A percentile compares a stretch with the other conserved stretches of the same genome.
Evolutionary conservation across 345 rosid species (phyloP).

Genomic region (Citrus mangshanensis): DNA sequence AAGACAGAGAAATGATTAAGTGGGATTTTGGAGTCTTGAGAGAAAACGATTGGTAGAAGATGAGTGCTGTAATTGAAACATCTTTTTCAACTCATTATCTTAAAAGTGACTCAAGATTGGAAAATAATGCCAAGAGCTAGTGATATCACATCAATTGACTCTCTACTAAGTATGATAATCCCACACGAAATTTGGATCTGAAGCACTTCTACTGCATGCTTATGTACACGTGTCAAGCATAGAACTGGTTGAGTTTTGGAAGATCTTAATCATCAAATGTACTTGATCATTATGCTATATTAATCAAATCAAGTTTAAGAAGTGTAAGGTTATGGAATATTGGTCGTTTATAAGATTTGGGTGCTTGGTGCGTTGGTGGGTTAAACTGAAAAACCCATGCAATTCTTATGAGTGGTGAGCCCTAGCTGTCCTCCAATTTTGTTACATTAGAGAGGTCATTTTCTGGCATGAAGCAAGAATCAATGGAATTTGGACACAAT

Average conservation of each 20-base stretch:
- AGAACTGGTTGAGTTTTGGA: not conserved
- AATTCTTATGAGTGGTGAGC: not conserved
- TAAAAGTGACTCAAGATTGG: not conserved
- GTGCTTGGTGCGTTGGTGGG: not conserved
- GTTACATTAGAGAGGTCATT: not conserved
- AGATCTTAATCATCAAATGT: not conserved
- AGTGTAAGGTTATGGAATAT: slow-evolving; percentile 11
- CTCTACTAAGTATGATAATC: not conserved
- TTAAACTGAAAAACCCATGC: not conserved
- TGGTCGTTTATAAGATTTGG: not conserved
- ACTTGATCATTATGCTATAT: not conserved
- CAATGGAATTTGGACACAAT: slow-evolving; percentile 4
- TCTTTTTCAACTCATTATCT: not conserved
- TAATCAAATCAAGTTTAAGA: not conserved
- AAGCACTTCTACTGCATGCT: not conserved
- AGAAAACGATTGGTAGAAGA: slow-evolving; percentile 9
- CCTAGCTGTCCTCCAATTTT: slow-evolving; percentile 17
- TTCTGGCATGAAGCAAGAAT: slow-evolving; percentile 3
- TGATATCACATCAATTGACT: not conserved
- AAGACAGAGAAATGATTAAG: not conserved
- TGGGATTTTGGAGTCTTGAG: not conserved
- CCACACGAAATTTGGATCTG: not conserved
- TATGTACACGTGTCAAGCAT: not conserved
- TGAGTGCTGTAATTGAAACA: not conserved
- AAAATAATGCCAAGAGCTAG: not conserved